These are phyloP conservation scores for Gomphus bonarii DNA, from an alignment of 1,284 basidiomycete genomes.

Conservation along the genomic window DNA sequence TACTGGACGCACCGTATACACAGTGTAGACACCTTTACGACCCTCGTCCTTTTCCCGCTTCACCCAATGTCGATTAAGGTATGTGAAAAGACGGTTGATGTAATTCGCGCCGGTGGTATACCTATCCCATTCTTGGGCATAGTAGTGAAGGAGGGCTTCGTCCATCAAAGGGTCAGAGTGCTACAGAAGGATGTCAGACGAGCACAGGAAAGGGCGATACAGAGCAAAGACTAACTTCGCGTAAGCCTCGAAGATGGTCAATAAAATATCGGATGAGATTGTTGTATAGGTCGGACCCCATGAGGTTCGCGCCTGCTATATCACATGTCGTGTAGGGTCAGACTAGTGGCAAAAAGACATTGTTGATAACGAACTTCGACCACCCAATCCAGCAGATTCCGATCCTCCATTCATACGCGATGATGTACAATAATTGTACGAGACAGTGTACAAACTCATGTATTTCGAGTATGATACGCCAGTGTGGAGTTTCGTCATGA, in stretches of 20 bases:
- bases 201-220: slow-evolving; percentile 5
- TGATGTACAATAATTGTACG: slow-evolving; percentile 95
- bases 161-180: slow-evolving; percentile 76
- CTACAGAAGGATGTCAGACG: slow-evolving; percentile 28
- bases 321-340: slow-evolving; percentile 14
- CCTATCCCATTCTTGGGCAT: slow-evolving; percentile 89
- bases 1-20: slow-evolving; percentile 78
- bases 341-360: slow-evolving; percentile 13
- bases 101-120: slow-evolving; percentile 97
- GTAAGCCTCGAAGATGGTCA: slow-evolving; percentile 59
- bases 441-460: slow-evolving; percentile 87
- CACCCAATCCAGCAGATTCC: slow-evolving; percentile 35
- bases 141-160: slow-evolving; percentile 84
- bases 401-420: slow-evolving; percentile 68
- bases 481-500: slow-evolving; percentile 82
- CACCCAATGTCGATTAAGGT: slow-evolving; percentile 98
- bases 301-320: slow-evolving; percentile 83
- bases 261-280: slow-evolving; percentile 82
- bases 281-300: slow-evolving; percentile 92
- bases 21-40: slow-evolving; percentile 87
- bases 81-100: slow-evolving; percentile 91
- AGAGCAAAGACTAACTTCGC: slow-evolving; percentile 41
- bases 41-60: slow-evolving; percentile 98
- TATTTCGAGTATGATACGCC: slow-evolving; percentile 91
- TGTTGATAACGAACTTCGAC: slow-evolving; percentile 42